A percentile compares a stretch with the other conserved stretches of the same genome.
Conservation (phyloP, 352 stramenopile species). For the Pythium diclinum region DNA sequence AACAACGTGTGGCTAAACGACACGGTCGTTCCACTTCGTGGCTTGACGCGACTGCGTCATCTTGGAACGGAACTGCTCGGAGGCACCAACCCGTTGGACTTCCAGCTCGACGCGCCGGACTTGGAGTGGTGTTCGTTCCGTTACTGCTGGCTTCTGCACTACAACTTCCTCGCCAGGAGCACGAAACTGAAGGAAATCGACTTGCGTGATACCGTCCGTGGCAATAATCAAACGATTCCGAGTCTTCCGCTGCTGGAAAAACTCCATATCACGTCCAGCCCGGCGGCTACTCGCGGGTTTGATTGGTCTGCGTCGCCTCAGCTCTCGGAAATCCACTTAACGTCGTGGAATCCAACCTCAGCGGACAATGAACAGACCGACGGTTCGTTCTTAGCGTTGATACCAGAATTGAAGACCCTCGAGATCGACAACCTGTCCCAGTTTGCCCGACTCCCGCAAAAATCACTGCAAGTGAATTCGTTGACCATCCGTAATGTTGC, state of each 20-base stretch:
- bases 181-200: constrained; percentile 1
- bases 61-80: constrained; percentile 7
- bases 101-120: constrained; percentile 5
- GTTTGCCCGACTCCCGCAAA: not conserved
- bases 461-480: not conserved
- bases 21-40: not conserved
- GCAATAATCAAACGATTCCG: not conserved
- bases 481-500: constrained; percentile 8
- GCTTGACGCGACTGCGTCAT: not conserved
- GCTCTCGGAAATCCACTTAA: not conserved
- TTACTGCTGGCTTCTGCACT: constrained; percentile 12
- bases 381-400: not conserved
- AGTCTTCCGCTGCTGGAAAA: not conserved
- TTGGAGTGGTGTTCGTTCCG: constrained; percentile 9
- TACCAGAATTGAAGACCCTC: not conserved
- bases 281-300: constrained; percentile 1
- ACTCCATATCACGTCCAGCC: constrained; percentile 9
- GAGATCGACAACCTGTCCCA: constrained; percentile 14
- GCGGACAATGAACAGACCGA: not conserved
- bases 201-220: constrained; percentile 8
- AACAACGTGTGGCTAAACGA: constrained; percentile 13
- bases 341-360: constrained; percentile 11
- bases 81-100: not conserved
- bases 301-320: constrained; percentile 1
- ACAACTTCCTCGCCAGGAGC: constrained; percentile 6